A percentile compares a stretch with the other conserved stretches of the same genome.
Conservation (phyloP, 1,284 basidiomycete species). For the Lentinula novae-zelandiae region DNA sequence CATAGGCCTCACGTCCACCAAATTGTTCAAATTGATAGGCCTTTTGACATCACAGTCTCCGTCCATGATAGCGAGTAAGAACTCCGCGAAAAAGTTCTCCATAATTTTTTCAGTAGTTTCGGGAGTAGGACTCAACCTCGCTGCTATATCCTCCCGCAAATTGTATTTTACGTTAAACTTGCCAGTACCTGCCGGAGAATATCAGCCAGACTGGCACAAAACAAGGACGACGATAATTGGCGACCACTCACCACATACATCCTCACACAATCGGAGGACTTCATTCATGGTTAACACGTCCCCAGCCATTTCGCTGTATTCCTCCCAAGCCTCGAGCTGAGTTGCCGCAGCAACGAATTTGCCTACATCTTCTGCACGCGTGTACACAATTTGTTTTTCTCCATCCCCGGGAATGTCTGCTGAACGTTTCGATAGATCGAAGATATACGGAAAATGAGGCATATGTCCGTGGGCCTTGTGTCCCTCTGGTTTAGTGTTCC, state of each 20-base stretch:
- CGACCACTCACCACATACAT: slow-evolving; percentile 3
- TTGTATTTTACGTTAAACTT: slow-evolving; percentile 5
- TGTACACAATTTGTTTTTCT: slow-evolving; percentile 5
- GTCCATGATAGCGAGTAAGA: neutral
- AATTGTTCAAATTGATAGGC: slow-evolving; percentile 4
- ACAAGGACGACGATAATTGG: neutral
- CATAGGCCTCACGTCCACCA: slow-evolving; percentile 5
- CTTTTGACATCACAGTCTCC: neutral
- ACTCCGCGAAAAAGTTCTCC: neutral
- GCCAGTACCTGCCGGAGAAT: neutral
- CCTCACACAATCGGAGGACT: slow-evolving; percentile 1
- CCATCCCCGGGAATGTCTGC: slow-evolving; percentile 13
- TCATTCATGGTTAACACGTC: slow-evolving; percentile 8
- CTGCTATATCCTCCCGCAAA: neutral
- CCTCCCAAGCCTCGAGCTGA: slow-evolving; percentile 7
- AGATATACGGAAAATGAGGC: neutral
- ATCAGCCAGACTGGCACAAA: neutral
- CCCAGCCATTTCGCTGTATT: slow-evolving; percentile 6
- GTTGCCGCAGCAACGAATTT: slow-evolving; percentile 11
- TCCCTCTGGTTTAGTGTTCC: slow-evolving; percentile 4
- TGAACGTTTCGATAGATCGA: slow-evolving; percentile 3
- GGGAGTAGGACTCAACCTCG: neutral
- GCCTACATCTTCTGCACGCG: slow-evolving; percentile 8
- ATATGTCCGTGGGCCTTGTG: slow-evolving; percentile 2
- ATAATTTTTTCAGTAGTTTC: neutral